These are phyloP conservation scores for Pleurotus cornucopiae DNA, from an alignment of 768 basidiomycete genomes.

Conservation along the genomic window DNA sequence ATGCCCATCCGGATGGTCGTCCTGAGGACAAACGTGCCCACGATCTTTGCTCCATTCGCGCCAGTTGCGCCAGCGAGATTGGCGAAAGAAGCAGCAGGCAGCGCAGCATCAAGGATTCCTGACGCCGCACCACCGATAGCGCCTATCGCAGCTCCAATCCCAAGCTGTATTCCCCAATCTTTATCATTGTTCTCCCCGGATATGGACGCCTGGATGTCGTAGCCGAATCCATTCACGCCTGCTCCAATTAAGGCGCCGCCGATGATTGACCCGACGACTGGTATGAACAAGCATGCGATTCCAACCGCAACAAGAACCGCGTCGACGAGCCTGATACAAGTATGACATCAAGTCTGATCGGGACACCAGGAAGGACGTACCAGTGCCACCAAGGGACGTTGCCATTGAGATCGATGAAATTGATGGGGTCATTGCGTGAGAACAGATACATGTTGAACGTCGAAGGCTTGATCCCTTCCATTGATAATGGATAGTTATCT, in stretches of 20 bases:
- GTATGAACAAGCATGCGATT: not conserved
- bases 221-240: conserved; percentile 7
- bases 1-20: not conserved
- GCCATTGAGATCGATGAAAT: conserved; percentile 12
- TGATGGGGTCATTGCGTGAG: conserved; percentile 11
- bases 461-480: conserved; percentile 11
- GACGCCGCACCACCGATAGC: conserved; percentile 8
- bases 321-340: not conserved
- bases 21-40: not conserved
- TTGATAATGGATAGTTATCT: conserved; percentile 10
- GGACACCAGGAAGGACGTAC: not conserved
- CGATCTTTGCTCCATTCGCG: not conserved
- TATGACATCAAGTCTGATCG: not conserved
- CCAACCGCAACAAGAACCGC: not conserved
- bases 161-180: conserved; percentile 13
- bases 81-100: conserved; percentile 8
- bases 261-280: not conserved
- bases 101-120: conserved; percentile 6
- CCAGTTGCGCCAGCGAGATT: not conserved
- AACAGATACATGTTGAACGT: conserved; percentile 14
- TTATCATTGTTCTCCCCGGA: conserved; percentile 5
- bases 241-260: conserved; percentile 7
- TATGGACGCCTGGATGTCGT: conserved; percentile 8
- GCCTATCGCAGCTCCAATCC: conserved; percentile 9
- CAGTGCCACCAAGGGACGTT: conserved; percentile 14